Base-by-base conservation (phyloP, 2,329 filamentous ascomycete genomes). In the Colletotrichum lentis region DNA sequence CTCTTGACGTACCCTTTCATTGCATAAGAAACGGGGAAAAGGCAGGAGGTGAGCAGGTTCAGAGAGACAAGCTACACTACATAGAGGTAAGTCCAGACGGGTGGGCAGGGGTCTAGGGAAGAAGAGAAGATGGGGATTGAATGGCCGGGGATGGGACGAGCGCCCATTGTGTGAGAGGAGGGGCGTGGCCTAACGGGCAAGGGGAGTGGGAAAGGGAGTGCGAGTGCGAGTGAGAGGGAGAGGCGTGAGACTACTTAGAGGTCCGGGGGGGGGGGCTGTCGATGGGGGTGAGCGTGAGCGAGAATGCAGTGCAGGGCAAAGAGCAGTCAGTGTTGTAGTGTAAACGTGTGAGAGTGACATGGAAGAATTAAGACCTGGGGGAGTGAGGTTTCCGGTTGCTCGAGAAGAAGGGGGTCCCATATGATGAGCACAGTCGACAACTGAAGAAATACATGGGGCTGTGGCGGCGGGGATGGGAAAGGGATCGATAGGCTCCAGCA, bases 401-500 rank as follows among this genome's bases (percentile, higher is more conserved):
- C 14, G 46, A 39, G 44, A 20, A 31, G 47, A 35, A 35, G 47
- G 22, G 53, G 54, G 43, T 24, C 24, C 24, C 56, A 27, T 52
- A 69, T 62, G 56, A 66, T 31, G 54, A 62, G 49, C 55, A 59
- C 50, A 61, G 55, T 54, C 37, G 60, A 53, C 35, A 60, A 35
- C 49, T 55, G 62, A 68, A 61, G 65, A 65, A 68, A 65, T 50
- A 65, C 62, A 64, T 59, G 62, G 65, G 62, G 65, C 65, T 68
- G 74, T 77, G 75, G 76, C 71, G 73, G 73, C 71, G 73, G 73
- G 72, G 71, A 72, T 71, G 59, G 68, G 72, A 71, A 70, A 73
- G 74, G 72, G 71, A 75, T 76, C 73, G 74, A 77, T 75, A 74
- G 73, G 73, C 71, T 69, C 56, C 67, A 69, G 67, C 67, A 69